Base-by-base conservation (phyloP, 208 protist genomes). In the Trypanosoma vivax region DNA sequence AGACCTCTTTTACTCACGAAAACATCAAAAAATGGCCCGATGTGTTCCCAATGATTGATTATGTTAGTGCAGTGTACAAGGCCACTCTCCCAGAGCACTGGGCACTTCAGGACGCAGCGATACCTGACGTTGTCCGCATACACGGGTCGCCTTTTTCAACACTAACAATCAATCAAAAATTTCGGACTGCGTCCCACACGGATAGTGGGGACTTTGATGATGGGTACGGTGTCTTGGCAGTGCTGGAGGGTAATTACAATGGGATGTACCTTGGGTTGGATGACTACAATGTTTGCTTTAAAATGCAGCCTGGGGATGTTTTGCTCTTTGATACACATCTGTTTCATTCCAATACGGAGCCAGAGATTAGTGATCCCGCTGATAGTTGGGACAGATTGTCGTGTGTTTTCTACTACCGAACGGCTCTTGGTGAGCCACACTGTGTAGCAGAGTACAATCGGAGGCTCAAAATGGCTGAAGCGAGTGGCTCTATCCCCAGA, bases 291-390 rank as follows among this genome's bases (percentile, higher is more conserved):
- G 70, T 93, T 11, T 88, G 76, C 39, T 72, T 92, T 13, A 47
- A 62, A 14, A 42, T 96, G 69, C 73, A 82, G 24, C 82, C 86
- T 43, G 50, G 79, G n/a, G 89, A 96, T 55, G 70, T 96, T 9
- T 57, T 96, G 18, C 53, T 96, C 38, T 96, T 96, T 55, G 78
- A 96, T 45, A 88, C 89, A n/a, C 89, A 96, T 70, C 75, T 86
- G 65, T 92, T 85, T 38, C 89, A 96, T 73, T 90, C 82, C 11
- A 96, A 96, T 64, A 96, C 86, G 18, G 85, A 96, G 58, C 52
- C 79, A 19, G 85, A 96, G 54, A n/a, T 43, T 25, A 40, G 60
- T 45, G 47, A 77, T 40, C 23, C 21, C n/a, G 67, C 50, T 3
- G 54, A 51, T 16, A 46, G 65, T 16, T 96, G 89, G 84, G 57